Conservation (phyloP, 2,329 filamentous ascomycete genomes). For the Claviceps humidiphila region DNA sequence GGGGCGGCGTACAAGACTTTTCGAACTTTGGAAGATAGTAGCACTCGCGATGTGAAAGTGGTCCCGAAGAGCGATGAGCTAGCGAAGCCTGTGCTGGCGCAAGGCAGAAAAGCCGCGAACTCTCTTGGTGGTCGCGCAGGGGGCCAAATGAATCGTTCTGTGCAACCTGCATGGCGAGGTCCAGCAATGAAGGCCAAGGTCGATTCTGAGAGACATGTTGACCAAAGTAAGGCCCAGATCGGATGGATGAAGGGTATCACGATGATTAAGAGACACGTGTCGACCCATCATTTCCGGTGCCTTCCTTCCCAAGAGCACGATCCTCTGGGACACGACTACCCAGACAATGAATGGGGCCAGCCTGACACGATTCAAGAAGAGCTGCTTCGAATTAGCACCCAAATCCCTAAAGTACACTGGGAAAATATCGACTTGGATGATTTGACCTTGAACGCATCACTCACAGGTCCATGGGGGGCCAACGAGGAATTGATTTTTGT, state of each 20-base stretch:
- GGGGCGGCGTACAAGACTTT: constrained; percentile 80
- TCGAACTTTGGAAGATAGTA: constrained; percentile 51
- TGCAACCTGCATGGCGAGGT: constrained; percentile 34
- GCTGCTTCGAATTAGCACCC: constrained; percentile 46
- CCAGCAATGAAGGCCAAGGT: constrained; percentile 47
- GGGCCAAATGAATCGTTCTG: constrained; percentile 15
- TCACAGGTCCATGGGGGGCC: constrained; percentile 51
- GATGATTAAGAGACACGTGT: constrained; percentile 42
- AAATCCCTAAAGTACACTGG: constrained; percentile 51
- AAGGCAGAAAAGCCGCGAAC: constrained; percentile 29
- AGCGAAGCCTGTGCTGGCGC: constrained; percentile 28
- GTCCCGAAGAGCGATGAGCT: constrained; percentile 50
- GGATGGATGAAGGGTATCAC: constrained; percentile 59
- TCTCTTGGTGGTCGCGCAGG: constrained; percentile 30
- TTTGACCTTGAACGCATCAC: constrained; percentile 43
- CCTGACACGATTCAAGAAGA: constrained; percentile 52
- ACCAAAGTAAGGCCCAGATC: constrained; percentile 43
- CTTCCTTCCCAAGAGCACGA: constrained; percentile 38
- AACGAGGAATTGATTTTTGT: constrained; percentile 45
- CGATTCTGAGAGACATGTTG: constrained; percentile 24
- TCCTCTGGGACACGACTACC: constrained; percentile 37
- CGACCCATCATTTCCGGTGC: constrained; percentile 26
- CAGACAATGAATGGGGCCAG: constrained; percentile 45
- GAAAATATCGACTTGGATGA: constrained; percentile 52
- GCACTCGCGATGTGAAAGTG: constrained; percentile 37